phyloP scores from a whole-genome alignment of 345 rosid genomes.

The Gossypium australe region DNA sequence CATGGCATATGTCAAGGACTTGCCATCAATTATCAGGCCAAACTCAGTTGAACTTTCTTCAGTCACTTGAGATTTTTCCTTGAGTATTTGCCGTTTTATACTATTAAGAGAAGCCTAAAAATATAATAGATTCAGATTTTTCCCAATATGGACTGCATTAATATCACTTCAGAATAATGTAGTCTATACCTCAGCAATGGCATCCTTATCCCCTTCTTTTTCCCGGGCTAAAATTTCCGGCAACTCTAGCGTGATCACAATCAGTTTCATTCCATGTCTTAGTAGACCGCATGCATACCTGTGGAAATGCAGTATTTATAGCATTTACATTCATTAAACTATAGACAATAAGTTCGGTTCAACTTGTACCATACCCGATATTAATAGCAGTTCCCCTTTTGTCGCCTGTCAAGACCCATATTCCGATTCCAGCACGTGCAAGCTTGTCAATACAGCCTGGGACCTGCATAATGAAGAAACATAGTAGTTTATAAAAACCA shows the following conservation, averaged over 20 bases:
- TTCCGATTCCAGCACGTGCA: constrained; percentile 63
- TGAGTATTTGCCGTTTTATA: constrained; percentile 39
- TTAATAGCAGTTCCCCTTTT: constrained; percentile 88
- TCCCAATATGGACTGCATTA: not conserved
- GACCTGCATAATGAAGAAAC: constrained; percentile 41
- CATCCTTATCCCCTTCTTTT: constrained; percentile 55
- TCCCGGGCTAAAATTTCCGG: constrained; percentile 56
- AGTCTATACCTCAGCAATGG: constrained; percentile 41
- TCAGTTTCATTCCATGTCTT: constrained; percentile 64
- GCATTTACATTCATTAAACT: constrained; percentile 9
- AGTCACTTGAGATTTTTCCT: constrained; percentile 34
- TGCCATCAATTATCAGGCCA: constrained; percentile 86
- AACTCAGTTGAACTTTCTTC: constrained; percentile 27
- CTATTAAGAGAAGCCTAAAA: constrained; percentile 57
- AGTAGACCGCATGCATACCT: constrained; percentile 83
- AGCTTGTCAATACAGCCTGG: constrained; percentile 71
- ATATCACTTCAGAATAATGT: constrained; percentile 6
- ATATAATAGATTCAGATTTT: constrained; percentile 14
- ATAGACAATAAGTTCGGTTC: not conserved
- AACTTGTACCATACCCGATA: constrained; percentile 57
- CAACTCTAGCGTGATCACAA: constrained; percentile 57
- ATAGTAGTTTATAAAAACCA: constrained; percentile 1
- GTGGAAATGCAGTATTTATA: constrained; percentile 19
- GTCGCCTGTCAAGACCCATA: constrained; percentile 95
- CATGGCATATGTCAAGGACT: constrained; percentile 61